Percentiles rank a stretch among this genome's conserved stretches.
Evolutionary conservation across 2,329 filamentous ascomycete species (phyloP).

Genomic region (Ceratocystiopsis sp.): DNA sequence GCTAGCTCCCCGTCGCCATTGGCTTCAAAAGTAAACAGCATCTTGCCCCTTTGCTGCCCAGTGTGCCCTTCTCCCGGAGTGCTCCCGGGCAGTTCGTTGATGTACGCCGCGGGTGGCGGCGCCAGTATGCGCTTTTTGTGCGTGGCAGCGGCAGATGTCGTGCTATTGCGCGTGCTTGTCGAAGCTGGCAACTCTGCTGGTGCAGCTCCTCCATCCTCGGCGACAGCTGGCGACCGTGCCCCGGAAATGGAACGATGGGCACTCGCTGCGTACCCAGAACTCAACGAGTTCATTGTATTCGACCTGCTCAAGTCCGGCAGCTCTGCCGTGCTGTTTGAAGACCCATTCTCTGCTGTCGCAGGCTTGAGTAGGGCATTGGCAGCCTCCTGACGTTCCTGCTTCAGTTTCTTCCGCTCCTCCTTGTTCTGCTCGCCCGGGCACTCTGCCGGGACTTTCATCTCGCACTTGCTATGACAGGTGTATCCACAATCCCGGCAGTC

Average conservation of each 20-base stretch:
- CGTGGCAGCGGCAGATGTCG: slow-evolving; percentile 7
- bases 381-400: slow-evolving; percentile 65
- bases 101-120: slow-evolving; percentile 69
- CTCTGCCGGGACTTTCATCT: slow-evolving; percentile 95
- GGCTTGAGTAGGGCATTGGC: slow-evolving; percentile 45
- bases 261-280: slow-evolving; percentile 71
- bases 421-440: slow-evolving; percentile 89
- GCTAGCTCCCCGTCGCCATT: slow-evolving; percentile 67
- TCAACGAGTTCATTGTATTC: slow-evolving; percentile 81
- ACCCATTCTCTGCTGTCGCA: slow-evolving; percentile 12
- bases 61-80: slow-evolving; percentile 17
- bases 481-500: slow-evolving; percentile 95
- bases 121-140: slow-evolving; percentile 64
- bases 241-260: slow-evolving; percentile 61
- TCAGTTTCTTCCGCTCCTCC: slow-evolving; percentile 89
- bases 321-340: slow-evolving; percentile 34
- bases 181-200: slow-evolving; percentile 17
- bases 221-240: slow-evolving; percentile 26
- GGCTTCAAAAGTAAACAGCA: slow-evolving; percentile 78
- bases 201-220: slow-evolving; percentile 24
- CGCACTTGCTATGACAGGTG: slow-evolving; percentile 95
- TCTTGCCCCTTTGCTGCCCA: slow-evolving; percentile 55
- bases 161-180: slow-evolving; percentile 14
- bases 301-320: slow-evolving; percentile 55
- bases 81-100: slow-evolving; percentile 46